Evolutionary conservation across 306 rosid genomes (phyloP).

Genomic region (Ormosia emarginata): DNA sequence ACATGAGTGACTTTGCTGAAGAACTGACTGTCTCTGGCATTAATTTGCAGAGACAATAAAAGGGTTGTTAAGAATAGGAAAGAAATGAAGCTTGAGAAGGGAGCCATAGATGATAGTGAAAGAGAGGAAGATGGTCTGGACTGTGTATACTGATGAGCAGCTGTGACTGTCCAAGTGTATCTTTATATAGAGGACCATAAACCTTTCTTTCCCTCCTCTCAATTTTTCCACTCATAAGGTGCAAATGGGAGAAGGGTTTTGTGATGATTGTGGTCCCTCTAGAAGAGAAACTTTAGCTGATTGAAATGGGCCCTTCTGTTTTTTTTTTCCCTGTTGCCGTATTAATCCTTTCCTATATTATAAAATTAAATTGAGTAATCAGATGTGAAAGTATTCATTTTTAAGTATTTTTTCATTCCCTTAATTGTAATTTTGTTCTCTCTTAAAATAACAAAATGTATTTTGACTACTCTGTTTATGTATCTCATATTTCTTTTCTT

Average conservation of each 20-base stretch:
- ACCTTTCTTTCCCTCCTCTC: background rate
- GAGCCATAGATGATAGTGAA: slow-evolving; percentile 51
- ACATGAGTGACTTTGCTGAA: slow-evolving; percentile 76
- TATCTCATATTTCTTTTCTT: too few species aligned
- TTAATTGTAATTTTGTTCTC: too few species aligned
- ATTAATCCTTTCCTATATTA: background rate
- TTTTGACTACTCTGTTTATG: too few species aligned
- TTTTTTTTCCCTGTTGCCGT: background rate
- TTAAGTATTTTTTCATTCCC: too few species aligned
- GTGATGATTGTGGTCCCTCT: slow-evolving; percentile 55
- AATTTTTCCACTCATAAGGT: slow-evolving; percentile 47
- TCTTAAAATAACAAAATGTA: too few species aligned
- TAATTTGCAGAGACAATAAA: slow-evolving; percentile 43
- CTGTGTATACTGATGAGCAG: background rate
- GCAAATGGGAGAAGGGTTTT: slow-evolving; percentile 32
- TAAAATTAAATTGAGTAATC: too few species aligned
- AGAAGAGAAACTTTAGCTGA: slow-evolving; percentile 20
- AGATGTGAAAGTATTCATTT: too few species aligned
- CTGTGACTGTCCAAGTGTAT: slow-evolving; percentile 14
- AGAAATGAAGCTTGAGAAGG: slow-evolving; percentile 29
- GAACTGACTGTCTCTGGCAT: slow-evolving; percentile 82
- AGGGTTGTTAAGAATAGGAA: slow-evolving; percentile 44
- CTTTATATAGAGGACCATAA: slow-evolving; percentile 44
- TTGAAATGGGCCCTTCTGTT: background rate
- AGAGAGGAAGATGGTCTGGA: background rate